Evolutionary conservation across 331 rosid genomes (phyloP).

Genomic region (Malus hybrid): DNA sequence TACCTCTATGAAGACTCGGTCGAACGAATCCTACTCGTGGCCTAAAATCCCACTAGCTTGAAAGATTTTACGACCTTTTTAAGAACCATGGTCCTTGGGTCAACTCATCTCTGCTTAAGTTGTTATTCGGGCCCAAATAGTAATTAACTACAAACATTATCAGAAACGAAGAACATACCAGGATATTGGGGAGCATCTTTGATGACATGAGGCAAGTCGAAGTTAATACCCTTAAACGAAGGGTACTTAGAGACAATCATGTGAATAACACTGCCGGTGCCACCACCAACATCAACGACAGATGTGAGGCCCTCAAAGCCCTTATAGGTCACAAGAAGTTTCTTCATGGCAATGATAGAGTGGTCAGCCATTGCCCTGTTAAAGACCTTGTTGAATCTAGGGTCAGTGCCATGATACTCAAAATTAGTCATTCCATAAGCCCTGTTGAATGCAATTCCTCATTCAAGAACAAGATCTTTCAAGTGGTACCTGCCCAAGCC

Average conservation of each 20-base stretch:
- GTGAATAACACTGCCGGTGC: conserved; percentile 65
- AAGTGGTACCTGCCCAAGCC: conserved; percentile 59
- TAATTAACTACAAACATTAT: too few species aligned
- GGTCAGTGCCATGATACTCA: conserved; percentile 81
- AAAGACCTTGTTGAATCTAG: conserved; percentile 88
- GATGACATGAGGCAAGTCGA: conserved; percentile 85
- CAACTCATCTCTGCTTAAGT: too few species aligned
- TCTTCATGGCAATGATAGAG: conserved; percentile 83
- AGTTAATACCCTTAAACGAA: conserved; percentile 67
- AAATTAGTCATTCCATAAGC: conserved; percentile 90
- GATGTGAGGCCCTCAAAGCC: conserved; percentile 78
- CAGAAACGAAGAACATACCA: conserved; percentile 17
- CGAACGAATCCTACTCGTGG: too few species aligned
- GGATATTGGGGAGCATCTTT: conserved; percentile 71
- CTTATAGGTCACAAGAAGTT: conserved; percentile 55
- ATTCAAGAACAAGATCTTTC: conserved; percentile 76
- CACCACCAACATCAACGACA: conserved; percentile 88
- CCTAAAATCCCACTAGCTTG: too few species aligned
- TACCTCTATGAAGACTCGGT: too few species aligned
- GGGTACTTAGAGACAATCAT: conserved; percentile 82
- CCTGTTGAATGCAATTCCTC: conserved; percentile 88
- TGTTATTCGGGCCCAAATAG: too few species aligned
- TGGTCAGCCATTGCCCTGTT: conserved; percentile 85
- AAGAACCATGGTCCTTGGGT: too few species aligned
- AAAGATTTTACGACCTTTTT: too few species aligned